Evolutionary conservation across 1,139 yeast species (phyloP).

Genomic region (Kodamaea sp.): DNA sequence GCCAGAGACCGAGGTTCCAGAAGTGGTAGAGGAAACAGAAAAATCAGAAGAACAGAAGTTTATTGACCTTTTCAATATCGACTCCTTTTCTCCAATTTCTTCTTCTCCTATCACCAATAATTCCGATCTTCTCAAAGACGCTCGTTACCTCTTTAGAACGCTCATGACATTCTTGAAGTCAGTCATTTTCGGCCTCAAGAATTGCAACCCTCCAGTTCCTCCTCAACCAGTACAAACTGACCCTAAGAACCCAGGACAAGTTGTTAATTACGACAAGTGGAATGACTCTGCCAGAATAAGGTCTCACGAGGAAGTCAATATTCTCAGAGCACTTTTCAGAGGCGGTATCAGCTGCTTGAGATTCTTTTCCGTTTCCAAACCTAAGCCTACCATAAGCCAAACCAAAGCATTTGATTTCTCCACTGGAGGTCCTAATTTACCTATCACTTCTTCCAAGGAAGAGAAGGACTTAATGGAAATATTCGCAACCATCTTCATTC

Average conservation of each 20-base stretch:
- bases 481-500: constrained; percentile 90
- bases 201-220: constrained; percentile 86
- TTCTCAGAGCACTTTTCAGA: constrained; percentile 73
- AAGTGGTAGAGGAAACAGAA: constrained; percentile 10
- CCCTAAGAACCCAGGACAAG: constrained; percentile 60
- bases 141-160: constrained; percentile 83
- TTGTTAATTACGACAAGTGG: constrained; percentile 66
- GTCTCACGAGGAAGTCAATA: constrained; percentile 77
- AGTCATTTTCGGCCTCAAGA: constrained; percentile 84
- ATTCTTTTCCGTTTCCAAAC: constrained; percentile 66
- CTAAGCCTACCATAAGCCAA: constrained; percentile 37
- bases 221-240: constrained; percentile 50
- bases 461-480: constrained; percentile 96
- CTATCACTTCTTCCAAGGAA: constrained; percentile 85
- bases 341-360: constrained; percentile 83
- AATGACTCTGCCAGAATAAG: constrained; percentile 83
- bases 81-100: constrained; percentile 42
- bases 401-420: constrained; percentile 63
- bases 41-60: constrained; percentile 9
- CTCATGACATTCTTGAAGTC: constrained; percentile 89
- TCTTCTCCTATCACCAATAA: constrained; percentile 32
- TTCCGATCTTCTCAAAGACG: constrained; percentile 79
- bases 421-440: constrained; percentile 73
- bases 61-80: constrained; percentile 41
- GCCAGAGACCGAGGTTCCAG: constrained; percentile 5